Evolutionary conservation across 2,329 filamentous ascomycete species (phyloP), one percentile per base, ranked within the genome.

Genomic region (Rhinocladiella mackenziei): DNA sequence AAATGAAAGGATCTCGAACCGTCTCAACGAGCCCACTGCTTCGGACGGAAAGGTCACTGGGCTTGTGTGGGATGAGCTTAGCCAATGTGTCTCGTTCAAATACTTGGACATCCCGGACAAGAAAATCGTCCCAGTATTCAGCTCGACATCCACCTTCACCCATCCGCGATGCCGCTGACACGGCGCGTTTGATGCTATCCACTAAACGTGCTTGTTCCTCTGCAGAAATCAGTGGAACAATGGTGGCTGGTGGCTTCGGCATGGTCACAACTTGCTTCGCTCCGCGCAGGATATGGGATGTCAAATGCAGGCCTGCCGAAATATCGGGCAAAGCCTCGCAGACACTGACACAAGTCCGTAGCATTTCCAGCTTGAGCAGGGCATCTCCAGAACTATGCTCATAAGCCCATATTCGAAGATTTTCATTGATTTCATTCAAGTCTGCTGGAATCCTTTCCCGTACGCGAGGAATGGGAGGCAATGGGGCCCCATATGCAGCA

Each of bases 41-140:
- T 30, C 45, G 33, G 14, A 50, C 43, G 33, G 71, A 67, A 28
- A 79, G 60, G 48, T 78, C 75, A 26, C 65, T 68, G 44, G 67
- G 72, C 13, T 67, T 70, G 58, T 89, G 85, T 4, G 83, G 74
- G 39, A 86, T 76, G 0, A 86, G 83, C 11, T 76, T 75, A 53
- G 77, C 75, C 8, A 75, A 74, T 30, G 71, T 66, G 7, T 80
- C 70, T 26, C 79, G 64, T 17, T 84, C 72, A 38, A 89, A 78
- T 31, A 94, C 70, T 42, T 82, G 78, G 56, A 94, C 71, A 51
- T 81, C 81, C 37, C 92, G 81, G 34, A 98, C 76, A 6, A 98
- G 72, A 57, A 97, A 97, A 59, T 95, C 88, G 62, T 98, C 92
- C 92, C 92, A 98, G 61, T 96, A 98, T 56, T 92, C 85, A 4